phyloP scores from a whole-genome alignment of 1,284 basidiomycete species.

The Afroboletus lepidellus region DNA sequence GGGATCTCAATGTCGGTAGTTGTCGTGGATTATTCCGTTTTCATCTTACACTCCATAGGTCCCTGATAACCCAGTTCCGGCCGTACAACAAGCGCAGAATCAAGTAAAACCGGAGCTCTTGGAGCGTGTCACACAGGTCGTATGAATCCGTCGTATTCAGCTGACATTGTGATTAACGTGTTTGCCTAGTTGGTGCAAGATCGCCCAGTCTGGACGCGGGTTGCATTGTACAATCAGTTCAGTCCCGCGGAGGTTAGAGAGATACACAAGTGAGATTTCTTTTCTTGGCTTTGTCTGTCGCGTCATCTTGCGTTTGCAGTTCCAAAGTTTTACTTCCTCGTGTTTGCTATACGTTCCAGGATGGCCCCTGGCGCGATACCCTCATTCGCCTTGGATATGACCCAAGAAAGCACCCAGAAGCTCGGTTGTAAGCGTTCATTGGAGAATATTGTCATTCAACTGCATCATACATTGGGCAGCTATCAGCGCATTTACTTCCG shows the following conservation, averaged over 20 bases:
- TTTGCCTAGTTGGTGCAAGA: slow-evolving; percentile 57
- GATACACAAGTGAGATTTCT: slow-evolving; percentile 60
- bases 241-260: slow-evolving; percentile 64
- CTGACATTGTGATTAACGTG: slow-evolving; percentile 2
- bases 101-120: slow-evolving; percentile 62
- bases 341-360: slow-evolving; percentile 85
- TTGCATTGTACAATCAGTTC: slow-evolving; percentile 83
- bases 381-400: slow-evolving; percentile 89
- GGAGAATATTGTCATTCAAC: neutral
- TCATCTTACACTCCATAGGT: slow-evolving; percentile 41
- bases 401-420: slow-evolving; percentile 68
- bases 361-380: slow-evolving; percentile 93
- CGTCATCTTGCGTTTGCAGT: slow-evolving; percentile 37
- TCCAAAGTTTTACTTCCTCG: slow-evolving; percentile 71
- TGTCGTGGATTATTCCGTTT: neutral
- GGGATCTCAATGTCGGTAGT: slow-evolving; percentile 53
- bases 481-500: slow-evolving; percentile 85
- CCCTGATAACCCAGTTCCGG: slow-evolving; percentile 62
- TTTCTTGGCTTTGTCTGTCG: neutral
- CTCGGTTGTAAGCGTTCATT: slow-evolving; percentile 62
- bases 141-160: slow-evolving; percentile 11
- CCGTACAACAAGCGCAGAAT: slow-evolving; percentile 50
- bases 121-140: slow-evolving; percentile 57
- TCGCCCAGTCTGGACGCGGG: slow-evolving; percentile 88
- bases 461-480: slow-evolving; percentile 38